Percentiles rank a stretch among this genome's conserved stretches.
Evolutionary conservation across 225 moss, liverwort and hornwort genomes (phyloP).

Genomic region (Thuidium tamariscinum): DNA sequence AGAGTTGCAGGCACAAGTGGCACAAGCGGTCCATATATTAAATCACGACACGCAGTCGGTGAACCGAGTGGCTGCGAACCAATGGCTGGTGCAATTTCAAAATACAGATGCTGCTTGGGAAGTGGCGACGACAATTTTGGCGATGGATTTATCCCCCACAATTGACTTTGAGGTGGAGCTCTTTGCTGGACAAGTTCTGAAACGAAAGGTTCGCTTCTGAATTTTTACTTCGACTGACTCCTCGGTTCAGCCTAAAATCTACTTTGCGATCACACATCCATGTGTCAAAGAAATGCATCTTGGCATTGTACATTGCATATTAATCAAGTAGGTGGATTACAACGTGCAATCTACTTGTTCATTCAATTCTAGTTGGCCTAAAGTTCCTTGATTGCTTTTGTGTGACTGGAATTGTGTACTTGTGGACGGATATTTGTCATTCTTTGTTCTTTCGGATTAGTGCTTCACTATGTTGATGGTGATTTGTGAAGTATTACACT

Average conservation of each 20-base stretch:
- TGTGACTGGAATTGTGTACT: not conserved
- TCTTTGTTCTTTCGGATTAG: not conserved
- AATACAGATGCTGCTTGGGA: constrained; percentile 92
- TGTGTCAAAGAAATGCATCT: not conserved
- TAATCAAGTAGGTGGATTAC: not conserved
- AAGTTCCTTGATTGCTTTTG: not conserved
- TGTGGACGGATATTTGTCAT: not conserved
- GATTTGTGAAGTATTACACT: not conserved
- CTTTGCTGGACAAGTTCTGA: constrained; percentile 89
- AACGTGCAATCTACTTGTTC: not conserved
- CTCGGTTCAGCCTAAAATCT: not conserved
- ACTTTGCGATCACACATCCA: not conserved
- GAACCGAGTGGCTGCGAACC: constrained; percentile 91
- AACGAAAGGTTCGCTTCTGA: constrained; percentile 61
- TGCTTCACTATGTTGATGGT: not conserved
- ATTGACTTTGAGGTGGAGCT: constrained; percentile 86
- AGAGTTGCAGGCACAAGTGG: constrained; percentile 82
- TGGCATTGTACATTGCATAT: not conserved
- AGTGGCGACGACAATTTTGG: constrained; percentile 80
- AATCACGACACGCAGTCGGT: constrained; percentile 86
- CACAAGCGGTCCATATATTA: constrained; percentile 81
- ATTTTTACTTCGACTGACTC: not conserved
- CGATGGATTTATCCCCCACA: constrained; percentile 53
- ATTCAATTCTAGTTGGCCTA: not conserved
- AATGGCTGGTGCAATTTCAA: constrained; percentile 95